phyloP scores from a whole-genome alignment of 805 yeast genomes.

The Starmerella sp. region DNA sequence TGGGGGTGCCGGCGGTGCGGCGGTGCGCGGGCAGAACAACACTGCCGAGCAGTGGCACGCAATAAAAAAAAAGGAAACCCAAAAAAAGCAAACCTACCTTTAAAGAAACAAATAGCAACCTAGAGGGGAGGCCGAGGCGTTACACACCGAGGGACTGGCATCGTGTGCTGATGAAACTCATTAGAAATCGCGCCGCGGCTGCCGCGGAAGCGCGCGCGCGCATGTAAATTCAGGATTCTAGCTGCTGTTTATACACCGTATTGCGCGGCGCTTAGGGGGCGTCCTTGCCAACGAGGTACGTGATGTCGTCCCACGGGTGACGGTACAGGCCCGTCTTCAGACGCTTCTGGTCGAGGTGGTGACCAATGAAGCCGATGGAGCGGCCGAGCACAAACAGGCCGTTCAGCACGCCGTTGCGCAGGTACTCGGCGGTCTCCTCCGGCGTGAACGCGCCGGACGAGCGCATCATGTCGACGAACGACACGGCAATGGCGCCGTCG shows the following conservation, averaged over 20 bases:
- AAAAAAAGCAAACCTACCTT: not conserved
- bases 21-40: not conserved
- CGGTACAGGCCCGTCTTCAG: constrained; percentile 38
- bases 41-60: not conserved
- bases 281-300: constrained; percentile 34
- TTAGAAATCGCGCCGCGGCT: not conserved
- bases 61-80: not conserved
- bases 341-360: constrained; percentile 38
- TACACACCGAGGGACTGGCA: no score
- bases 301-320: constrained; percentile 41
- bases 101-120: no score
- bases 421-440: constrained; percentile 37
- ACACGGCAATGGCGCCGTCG: constrained; percentile 38
- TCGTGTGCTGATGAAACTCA: not conserved
- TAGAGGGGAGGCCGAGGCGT: no score
- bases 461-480: constrained; percentile 36
- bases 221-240: not conserved
- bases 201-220: no score
- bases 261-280: not conserved
- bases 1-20: not conserved
- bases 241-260: not conserved
- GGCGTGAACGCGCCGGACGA: constrained; percentile 36
- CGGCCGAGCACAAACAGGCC: constrained; percentile 38
- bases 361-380: constrained; percentile 38
- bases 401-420: constrained; percentile 37